Evolutionary conservation across 176 grass and related monocot genomes (phyloP).

Genomic region (Eleusine coracana): DNA sequence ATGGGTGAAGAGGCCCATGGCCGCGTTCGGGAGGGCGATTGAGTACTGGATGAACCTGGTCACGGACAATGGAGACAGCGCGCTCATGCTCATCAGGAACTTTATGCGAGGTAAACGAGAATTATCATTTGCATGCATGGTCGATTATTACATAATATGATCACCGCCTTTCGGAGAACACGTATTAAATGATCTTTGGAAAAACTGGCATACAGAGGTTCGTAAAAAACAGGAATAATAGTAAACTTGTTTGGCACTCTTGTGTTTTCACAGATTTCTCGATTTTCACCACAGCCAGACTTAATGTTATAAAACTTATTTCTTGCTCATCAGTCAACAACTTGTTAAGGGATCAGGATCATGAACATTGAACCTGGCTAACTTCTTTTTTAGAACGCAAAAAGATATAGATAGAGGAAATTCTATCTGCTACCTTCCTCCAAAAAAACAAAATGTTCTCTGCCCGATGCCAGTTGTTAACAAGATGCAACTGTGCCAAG

Average conservation of each 20-base stretch:
- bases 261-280: background rate
- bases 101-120: constrained; percentile 36
- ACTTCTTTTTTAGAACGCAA: too few relatives aligned
- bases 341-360: background rate
- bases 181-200: background rate
- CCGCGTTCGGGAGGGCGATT: constrained; percentile 33
- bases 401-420: too few relatives aligned
- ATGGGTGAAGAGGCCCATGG: constrained; percentile 53
- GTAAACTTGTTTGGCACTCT: background rate
- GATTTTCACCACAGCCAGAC: background rate
- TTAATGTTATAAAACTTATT: background rate
- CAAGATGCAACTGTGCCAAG: background rate
- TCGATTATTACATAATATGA: background rate
- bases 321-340: background rate
- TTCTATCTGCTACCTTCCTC: background rate
- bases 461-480: background rate
- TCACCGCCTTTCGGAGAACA: background rate
- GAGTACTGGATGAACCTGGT: constrained; percentile 84
- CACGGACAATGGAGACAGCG: constrained; percentile 47
- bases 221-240: background rate
- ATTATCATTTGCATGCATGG: background rate
- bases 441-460: background rate
- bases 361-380: background rate
- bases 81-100: constrained; percentile 43
- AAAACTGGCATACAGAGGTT: background rate